phyloP scores from a whole-genome alignment of 768 basidiomycete genomes.

The Cubamyces lactineus region DNA sequence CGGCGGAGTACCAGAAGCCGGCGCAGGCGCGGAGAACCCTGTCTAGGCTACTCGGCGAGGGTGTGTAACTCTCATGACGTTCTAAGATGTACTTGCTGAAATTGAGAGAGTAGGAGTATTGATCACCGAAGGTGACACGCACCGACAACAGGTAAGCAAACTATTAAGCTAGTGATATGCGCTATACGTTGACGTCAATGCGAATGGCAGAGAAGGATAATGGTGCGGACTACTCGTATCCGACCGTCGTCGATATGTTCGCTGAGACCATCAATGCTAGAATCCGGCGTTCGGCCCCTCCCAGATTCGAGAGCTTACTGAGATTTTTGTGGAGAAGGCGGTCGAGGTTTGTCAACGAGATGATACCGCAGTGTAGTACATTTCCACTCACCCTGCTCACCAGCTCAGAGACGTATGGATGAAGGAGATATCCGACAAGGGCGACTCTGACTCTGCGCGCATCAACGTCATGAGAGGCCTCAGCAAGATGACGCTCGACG shows the following conservation, averaged over 20 bases:
- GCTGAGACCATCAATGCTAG: constrained; percentile 30
- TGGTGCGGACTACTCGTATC: constrained; percentile 28
- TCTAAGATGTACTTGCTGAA: not conserved
- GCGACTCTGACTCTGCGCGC: constrained; percentile 17
- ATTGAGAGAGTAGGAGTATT: constrained; percentile 47
- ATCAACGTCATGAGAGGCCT: constrained; percentile 41
- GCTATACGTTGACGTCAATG: not conserved
- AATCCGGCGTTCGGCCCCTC: constrained; percentile 69
- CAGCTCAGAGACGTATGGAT: constrained; percentile 31
- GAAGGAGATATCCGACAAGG: constrained; percentile 35
- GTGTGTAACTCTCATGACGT: constrained; percentile 15
- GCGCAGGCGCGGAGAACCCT: constrained; percentile 42
- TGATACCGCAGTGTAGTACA: too few species aligned
- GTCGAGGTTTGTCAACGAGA: constrained; percentile 42
- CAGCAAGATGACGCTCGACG: constrained; percentile 42
- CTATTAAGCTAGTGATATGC: not conserved
- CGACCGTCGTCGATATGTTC: not conserved
- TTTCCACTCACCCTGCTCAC: not conserved
- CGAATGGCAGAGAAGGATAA: constrained; percentile 27
- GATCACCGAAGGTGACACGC: constrained; percentile 44
- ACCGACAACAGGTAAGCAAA: constrained; percentile 42
- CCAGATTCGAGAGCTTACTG: constrained; percentile 60
- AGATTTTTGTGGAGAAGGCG: constrained; percentile 60
- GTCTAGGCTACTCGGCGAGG: constrained; percentile 44
- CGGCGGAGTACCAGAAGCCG: constrained; percentile 60